phyloP scores from a whole-genome alignment of 2,329 filamentous ascomycete genomes.

The Cadophora luteo-olivacea region DNA sequence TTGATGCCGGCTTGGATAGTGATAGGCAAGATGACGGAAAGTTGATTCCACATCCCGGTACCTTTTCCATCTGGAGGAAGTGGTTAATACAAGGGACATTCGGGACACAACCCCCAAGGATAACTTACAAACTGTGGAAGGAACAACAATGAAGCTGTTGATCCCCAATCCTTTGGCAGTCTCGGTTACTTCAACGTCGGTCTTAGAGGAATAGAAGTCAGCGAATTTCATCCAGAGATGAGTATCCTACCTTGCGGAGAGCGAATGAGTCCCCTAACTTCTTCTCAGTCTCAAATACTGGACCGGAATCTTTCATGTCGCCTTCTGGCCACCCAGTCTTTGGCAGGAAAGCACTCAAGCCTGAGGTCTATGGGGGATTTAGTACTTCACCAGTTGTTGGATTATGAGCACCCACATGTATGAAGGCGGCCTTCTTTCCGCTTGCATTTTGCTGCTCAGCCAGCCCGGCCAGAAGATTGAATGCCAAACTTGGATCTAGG shows the following conservation, averaged over 20 bases:
- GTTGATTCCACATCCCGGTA: constrained; percentile 35
- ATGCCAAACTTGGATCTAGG: constrained; percentile 38
- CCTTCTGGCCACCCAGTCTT: constrained; percentile 37
- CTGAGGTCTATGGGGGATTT: constrained; percentile 34
- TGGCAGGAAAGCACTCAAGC: constrained; percentile 32
- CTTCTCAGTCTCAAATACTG: constrained; percentile 36
- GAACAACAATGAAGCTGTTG: constrained; percentile 36
- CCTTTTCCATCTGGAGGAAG: constrained; percentile 36
- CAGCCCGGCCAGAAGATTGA: constrained; percentile 46
- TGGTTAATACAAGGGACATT: constrained; percentile 24
- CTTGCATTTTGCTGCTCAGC: constrained; percentile 41
- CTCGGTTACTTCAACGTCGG: constrained; percentile 33
- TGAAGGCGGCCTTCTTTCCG: constrained; percentile 43
- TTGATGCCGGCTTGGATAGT: constrained; percentile 29
- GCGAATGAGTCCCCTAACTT: constrained; percentile 33
- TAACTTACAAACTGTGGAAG: constrained; percentile 31
- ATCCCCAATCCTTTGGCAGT: constrained; percentile 34
- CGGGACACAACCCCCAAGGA: background rate
- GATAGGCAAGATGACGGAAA: constrained; percentile 35
- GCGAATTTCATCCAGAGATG: background rate
- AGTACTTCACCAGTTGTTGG: constrained; percentile 27
- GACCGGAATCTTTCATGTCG: constrained; percentile 32
- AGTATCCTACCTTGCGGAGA: constrained; percentile 38
- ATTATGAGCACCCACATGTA: too few species aligned
- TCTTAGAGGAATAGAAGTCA: constrained; percentile 34